phyloP scores from a whole-genome alignment of 441 rosid genomes.

The Euphorbia corollata region DNA sequence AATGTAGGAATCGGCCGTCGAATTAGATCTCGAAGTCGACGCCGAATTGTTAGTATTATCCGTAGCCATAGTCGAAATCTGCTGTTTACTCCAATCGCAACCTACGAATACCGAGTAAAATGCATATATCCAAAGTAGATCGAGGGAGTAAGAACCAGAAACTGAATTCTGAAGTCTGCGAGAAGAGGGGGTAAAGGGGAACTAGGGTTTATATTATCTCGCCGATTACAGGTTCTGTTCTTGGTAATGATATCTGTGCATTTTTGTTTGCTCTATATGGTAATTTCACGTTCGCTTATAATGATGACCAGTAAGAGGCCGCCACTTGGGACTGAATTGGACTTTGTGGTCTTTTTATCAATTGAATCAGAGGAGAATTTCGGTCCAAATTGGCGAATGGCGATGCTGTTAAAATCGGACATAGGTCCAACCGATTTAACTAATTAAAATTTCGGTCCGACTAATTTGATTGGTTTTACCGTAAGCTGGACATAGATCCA shows the following conservation, averaged over 20 bases:
- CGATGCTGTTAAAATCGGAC: no score
- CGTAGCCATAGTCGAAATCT: constrained; percentile 33
- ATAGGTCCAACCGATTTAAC: no score
- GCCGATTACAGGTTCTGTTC: background rate
- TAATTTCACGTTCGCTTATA: background rate
- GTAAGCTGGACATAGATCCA: no score
- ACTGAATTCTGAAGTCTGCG: constrained; percentile 2
- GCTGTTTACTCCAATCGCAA: background rate
- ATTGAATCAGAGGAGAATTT: constrained; percentile 1
- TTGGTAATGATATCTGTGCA: background rate
- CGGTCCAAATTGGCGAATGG: background rate
- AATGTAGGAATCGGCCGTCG: constrained; percentile 67
- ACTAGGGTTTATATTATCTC: constrained; percentile 20
- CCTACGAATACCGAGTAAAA: background rate
- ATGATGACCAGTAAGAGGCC: background rate
- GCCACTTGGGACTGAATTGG: background rate
- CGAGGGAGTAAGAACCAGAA: background rate
- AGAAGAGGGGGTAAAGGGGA: background rate
- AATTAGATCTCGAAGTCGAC: constrained; percentile 46
- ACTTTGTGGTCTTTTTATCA: constrained; percentile 8
- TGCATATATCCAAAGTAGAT: background rate
- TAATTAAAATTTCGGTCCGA: no score
- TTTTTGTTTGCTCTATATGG: background rate
- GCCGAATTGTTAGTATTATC: constrained; percentile 27
- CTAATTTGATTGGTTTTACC: no score